phyloP scores from a whole-genome alignment of 2,329 filamentous ascomycete genomes.

The Verticillium nonalfalfae region DNA sequence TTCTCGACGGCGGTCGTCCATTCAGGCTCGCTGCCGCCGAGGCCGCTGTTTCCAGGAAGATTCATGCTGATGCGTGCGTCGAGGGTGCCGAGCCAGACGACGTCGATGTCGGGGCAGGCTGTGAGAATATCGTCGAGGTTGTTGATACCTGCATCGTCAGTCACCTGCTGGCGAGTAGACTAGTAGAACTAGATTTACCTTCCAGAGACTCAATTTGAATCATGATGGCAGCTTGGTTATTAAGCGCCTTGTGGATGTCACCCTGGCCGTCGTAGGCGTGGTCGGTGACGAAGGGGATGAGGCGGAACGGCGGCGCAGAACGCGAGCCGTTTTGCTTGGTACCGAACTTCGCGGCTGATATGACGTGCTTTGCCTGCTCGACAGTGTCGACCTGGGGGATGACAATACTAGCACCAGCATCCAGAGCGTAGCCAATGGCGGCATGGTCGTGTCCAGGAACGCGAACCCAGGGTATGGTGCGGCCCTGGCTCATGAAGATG shows the following conservation, averaged over 20 bases:
- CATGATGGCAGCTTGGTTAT: constrained; percentile 40
- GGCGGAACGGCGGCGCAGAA: constrained; percentile 37
- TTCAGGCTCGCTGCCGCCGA: constrained; percentile 29
- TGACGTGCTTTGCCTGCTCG: constrained; percentile 33
- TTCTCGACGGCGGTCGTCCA: constrained; percentile 30
- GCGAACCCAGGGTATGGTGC: constrained; percentile 36
- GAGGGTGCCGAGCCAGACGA: constrained; percentile 38
- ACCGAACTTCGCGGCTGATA: constrained; percentile 37
- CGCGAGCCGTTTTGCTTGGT: constrained; percentile 29
- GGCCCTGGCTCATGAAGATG: constrained; percentile 37
- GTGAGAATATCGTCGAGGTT: constrained; percentile 44
- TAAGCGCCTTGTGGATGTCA: constrained; percentile 30
- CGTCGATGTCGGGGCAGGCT: constrained; percentile 36
- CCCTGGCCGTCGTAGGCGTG: constrained; percentile 19
- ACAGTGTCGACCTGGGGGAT: constrained; percentile 41
- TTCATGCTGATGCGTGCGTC: constrained; percentile 38
- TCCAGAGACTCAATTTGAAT: constrained; percentile 38
- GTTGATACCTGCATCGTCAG: constrained; percentile 22
- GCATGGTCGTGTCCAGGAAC: constrained; percentile 40
- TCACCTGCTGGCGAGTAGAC: background rate
- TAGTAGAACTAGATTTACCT: constrained; percentile 7
- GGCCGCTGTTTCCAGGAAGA: constrained; percentile 23
- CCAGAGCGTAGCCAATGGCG: constrained; percentile 37
- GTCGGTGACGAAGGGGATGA: constrained; percentile 33
- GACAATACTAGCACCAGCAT: constrained; percentile 40